phyloP scores from a whole-genome alignment of 306 rosid species.

The Potentilla sterilis region DNA sequence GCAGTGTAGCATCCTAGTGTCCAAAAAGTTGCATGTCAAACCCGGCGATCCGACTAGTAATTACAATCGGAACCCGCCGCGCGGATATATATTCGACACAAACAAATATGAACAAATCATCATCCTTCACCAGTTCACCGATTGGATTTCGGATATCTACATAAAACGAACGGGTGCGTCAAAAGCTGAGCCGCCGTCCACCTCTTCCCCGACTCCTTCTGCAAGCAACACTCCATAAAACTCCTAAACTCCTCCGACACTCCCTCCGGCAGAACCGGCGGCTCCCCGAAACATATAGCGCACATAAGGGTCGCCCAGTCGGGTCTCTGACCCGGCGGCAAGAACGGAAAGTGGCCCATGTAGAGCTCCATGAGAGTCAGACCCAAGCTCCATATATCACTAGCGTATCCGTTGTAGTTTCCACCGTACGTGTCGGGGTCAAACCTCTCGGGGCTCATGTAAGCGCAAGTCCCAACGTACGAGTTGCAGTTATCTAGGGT shows the following conservation, averaged over 20 bases:
- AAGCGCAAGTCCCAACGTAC: slow-evolving; percentile 91
- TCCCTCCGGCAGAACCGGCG: slow-evolving; percentile 57
- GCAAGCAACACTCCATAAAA: slow-evolving; percentile 70
- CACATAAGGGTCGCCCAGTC: slow-evolving; percentile 92
- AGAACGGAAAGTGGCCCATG: slow-evolving; percentile 83
- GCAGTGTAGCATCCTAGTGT: neutral
- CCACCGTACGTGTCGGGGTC: slow-evolving; percentile 84
- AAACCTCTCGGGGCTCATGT: slow-evolving; percentile 96
- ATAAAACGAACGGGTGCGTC: slow-evolving; percentile 57
- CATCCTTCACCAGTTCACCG: neutral
- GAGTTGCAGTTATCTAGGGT: slow-evolving; percentile 74
- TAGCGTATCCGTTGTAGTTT: slow-evolving; percentile 71
- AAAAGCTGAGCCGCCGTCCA: slow-evolving; percentile 70
- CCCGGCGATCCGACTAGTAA: slow-evolving; percentile 11
- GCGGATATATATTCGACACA: slow-evolving; percentile 12
- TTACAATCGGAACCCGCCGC: slow-evolving; percentile 10
- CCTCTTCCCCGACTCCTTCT: slow-evolving; percentile 73
- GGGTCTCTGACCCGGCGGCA: slow-evolving; percentile 82
- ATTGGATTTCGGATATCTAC: slow-evolving; percentile 26
- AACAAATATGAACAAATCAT: neutral
- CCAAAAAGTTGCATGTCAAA: neutral
- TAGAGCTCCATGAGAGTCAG: slow-evolving; percentile 77
- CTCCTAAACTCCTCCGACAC: slow-evolving; percentile 56
- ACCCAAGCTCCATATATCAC: slow-evolving; percentile 92
- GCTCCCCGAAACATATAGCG: slow-evolving; percentile 81